Conservation (phyloP, 75 land plant genomes). For the Picea glauca region DNA sequence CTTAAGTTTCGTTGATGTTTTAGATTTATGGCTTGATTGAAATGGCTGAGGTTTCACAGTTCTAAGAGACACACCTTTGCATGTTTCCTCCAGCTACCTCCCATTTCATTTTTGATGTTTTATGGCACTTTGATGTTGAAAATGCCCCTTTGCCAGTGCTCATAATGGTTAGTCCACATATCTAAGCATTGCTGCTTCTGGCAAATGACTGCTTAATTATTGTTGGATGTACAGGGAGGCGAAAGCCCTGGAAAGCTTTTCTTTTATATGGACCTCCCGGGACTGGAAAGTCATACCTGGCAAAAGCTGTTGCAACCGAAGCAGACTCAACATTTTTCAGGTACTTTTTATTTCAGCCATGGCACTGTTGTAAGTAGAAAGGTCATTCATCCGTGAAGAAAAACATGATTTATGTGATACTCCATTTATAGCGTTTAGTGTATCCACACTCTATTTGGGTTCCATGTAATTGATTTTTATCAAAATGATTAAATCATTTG, state of each 20-base stretch:
- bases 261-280: conserved; percentile 55
- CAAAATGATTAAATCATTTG: not conserved
- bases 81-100: not conserved
- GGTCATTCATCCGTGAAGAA: not conserved
- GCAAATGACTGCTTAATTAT: not conserved
- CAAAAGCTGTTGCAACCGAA: conserved; percentile 55
- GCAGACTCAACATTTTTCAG: conserved; percentile 56
- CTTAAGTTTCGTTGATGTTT: not conserved
- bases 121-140: not conserved
- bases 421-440: not conserved
- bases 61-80: not conserved
- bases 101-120: not conserved
- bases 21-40: not conserved
- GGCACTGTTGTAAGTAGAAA: conserved; percentile 2
- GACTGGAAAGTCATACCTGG: conserved; percentile 55
- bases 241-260: conserved; percentile 57
- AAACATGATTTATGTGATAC: not conserved
- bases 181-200: not conserved
- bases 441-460: not conserved
- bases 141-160: not conserved
- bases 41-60: not conserved
- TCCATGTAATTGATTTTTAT: not conserved
- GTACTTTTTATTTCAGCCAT: conserved; percentile 13
- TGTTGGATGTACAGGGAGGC: conserved; percentile 26
- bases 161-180: not conserved